Base-by-base conservation (phyloP, 345 rosid species). In the Abelmoschus esculentus region DNA sequence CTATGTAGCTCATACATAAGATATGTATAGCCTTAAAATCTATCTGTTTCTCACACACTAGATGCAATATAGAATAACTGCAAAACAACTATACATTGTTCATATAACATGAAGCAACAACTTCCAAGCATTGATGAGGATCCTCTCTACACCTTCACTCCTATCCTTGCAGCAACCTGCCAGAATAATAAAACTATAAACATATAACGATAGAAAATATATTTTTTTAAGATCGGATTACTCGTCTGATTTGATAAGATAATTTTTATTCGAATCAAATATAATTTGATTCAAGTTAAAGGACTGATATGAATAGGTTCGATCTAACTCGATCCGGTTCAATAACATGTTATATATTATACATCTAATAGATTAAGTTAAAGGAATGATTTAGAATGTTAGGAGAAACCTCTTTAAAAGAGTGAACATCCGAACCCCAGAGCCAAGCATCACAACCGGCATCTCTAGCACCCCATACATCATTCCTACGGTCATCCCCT, bases 391-490 rank as follows among this genome's bases (percentile, higher is more conserved):
- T 15, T 6, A n/a, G 3, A 17, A 22, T 0, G 15, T 47, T 47
- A 4, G 8, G 11, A 5, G 55, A 59, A 67, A 91, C 99, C 97
- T 91, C 92, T 79, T 82, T 81, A 56, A 95, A 95, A 61, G 99
- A 95, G 73, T 82, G 75, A 57, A 95, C 96, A 74, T 95, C 98
- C 28, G 88, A 90, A 77, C 98, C 99, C 99, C 99, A 95, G 14
- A 91, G 90, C 99, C 99, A 95, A 73, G 93, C 99, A 66, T 95
- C 96, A 57, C 98, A 91, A 26, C 98, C 99, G 61, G 99, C 99
- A 75, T 90, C 99, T 74, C 99, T 87, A 26, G 98, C 99, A 1
- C 99, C 99, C 99, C 99, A 95, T 75, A 95, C 68, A 79, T 95
- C 99, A 42, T 95, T 95, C 78, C 99, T 86, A 19, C 99, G 96